phyloP scores from a whole-genome alignment of 2,329 filamentous ascomycete species.

The Penicillium sp. region DNA sequence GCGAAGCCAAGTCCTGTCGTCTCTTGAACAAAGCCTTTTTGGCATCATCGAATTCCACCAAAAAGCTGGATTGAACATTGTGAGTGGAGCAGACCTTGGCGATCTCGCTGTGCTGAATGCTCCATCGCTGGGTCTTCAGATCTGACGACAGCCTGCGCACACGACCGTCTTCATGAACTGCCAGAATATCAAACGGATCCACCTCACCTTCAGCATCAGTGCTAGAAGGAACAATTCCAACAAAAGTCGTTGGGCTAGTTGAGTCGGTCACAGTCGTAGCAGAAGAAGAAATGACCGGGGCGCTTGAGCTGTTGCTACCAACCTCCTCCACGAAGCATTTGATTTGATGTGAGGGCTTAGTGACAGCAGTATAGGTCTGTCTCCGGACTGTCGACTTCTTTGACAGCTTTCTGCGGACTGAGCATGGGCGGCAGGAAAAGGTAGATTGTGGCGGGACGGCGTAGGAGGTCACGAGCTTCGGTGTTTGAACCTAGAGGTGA shows the following conservation, averaged over 20 bases:
- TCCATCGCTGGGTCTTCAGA: constrained; percentile 41
- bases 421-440: constrained; percentile 57
- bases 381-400: constrained; percentile 47
- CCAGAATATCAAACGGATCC: constrained; percentile 40
- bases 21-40: constrained; percentile 40
- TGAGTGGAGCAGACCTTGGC: constrained; percentile 28
- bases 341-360: constrained; percentile 49
- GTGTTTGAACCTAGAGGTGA: constrained; percentile 53
- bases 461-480: constrained; percentile 58
- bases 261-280: constrained; percentile 39
- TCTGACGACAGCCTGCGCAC: constrained; percentile 42
- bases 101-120: constrained; percentile 34
- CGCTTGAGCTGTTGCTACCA: constrained; percentile 29
- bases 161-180: constrained; percentile 44
- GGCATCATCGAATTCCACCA: constrained; percentile 42
- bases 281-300: constrained; percentile 38
- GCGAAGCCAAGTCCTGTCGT: constrained; percentile 39
- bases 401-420: constrained; percentile 51
- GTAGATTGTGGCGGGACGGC: constrained; percentile 58
- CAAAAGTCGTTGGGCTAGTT: constrained; percentile 37
- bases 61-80: constrained; percentile 36
- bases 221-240: constrained; percentile 37
- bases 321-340: constrained; percentile 54
- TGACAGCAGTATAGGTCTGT: constrained; percentile 55
- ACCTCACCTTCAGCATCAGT: constrained; percentile 24